phyloP scores from a whole-genome alignment of 2,329 filamentous ascomycete genomes.

The Nigrograna mackinnonii region DNA sequence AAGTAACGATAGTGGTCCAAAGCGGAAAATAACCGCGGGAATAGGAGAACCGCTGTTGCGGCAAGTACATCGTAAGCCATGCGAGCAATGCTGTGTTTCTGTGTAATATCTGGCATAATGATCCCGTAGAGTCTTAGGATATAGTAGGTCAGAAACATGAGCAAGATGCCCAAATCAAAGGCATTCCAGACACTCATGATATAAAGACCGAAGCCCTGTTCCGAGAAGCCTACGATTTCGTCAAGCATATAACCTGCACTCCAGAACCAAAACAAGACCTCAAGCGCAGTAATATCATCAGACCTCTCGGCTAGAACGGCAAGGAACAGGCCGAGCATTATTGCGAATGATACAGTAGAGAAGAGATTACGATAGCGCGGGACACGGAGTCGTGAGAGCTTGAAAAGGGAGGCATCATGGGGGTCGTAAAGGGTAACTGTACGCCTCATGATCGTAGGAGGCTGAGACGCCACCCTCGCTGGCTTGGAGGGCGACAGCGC shows the following conservation, averaged over 20 bases:
- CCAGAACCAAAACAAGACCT: slow-evolving; percentile 97
- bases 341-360: slow-evolving; percentile 83
- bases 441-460: slow-evolving; percentile 58
- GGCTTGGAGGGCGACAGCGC: slow-evolving; percentile 27
- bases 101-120: slow-evolving; percentile 70
- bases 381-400: slow-evolving; percentile 86
- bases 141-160: slow-evolving; percentile 87
- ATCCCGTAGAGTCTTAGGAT: slow-evolving; percentile 87
- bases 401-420: slow-evolving; percentile 85
- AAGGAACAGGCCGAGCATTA: slow-evolving; percentile 83
- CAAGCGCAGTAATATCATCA: slow-evolving; percentile 77
- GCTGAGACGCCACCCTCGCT: slow-evolving; percentile 16
- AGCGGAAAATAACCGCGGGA: slow-evolving; percentile 89
- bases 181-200: slow-evolving; percentile 98
- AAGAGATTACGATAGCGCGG: slow-evolving; percentile 90
- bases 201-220: slow-evolving; percentile 94
- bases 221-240: slow-evolving; percentile 93
- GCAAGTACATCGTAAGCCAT: slow-evolving; percentile 94
- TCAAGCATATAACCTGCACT: slow-evolving; percentile 96
- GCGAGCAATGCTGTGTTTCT: slow-evolving; percentile 70
- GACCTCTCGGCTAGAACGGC: slow-evolving; percentile 79
- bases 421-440: slow-evolving; percentile 90
- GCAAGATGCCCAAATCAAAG: slow-evolving; percentile 87
- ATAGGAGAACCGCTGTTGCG: slow-evolving; percentile 84
- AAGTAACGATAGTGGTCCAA: slow-evolving; percentile 96